These are phyloP conservation scores for Citrus cavaleriei DNA, from an alignment of 345 rosid species.

Conservation along the genomic window DNA sequence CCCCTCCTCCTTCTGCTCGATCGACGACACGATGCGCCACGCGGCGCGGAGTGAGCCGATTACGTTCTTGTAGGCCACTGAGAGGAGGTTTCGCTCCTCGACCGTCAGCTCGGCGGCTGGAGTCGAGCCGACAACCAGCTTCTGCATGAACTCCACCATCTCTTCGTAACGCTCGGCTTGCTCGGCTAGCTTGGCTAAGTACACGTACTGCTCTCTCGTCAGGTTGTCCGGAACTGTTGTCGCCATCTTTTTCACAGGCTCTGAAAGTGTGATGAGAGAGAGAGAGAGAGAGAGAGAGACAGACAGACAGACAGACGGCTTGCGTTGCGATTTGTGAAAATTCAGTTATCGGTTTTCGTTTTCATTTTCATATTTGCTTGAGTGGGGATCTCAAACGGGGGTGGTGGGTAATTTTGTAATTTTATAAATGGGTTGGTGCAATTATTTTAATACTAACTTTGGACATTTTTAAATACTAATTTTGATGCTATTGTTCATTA, in stretches of 20 bases:
- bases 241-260: slow-evolving; percentile 19
- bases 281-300: neutral
- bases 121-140: slow-evolving; percentile 71
- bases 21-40: slow-evolving; percentile 93
- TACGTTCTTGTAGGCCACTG: slow-evolving; percentile 96
- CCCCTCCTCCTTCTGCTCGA: slow-evolving; percentile 94
- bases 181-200: slow-evolving; percentile 93
- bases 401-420: slow-evolving; percentile 14
- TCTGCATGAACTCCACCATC: slow-evolving; percentile 94
- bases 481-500: neutral
- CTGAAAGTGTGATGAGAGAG: neutral
- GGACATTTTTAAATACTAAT: neutral
- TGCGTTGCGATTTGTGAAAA: neutral
- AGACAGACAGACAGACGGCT: neutral
- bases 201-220: slow-evolving; percentile 83
- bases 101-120: slow-evolving; percentile 82
- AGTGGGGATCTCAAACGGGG: neutral
- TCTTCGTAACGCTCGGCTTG: slow-evolving; percentile 98
- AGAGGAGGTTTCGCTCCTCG: slow-evolving; percentile 93
- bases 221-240: slow-evolving; percentile 46
- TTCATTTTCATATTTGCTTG: neutral
- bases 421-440: neutral
- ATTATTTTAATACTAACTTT: neutral
- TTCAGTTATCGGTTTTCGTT: neutral
- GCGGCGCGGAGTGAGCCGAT: slow-evolving; percentile 98